phyloP scores from a whole-genome alignment of 805 yeast species.

The Yarrowia deformans region DNA sequence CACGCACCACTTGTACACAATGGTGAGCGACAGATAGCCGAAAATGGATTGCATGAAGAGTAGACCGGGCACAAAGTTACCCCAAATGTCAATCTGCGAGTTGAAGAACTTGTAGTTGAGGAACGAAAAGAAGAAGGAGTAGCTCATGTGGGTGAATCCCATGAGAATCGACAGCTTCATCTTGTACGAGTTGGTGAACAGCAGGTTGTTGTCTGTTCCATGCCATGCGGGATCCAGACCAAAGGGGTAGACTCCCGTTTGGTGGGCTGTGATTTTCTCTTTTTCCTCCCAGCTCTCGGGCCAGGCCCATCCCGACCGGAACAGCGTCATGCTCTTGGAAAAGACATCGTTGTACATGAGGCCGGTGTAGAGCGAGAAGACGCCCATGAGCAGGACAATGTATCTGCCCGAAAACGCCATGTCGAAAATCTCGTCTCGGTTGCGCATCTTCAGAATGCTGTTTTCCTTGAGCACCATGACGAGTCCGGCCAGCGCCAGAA shows the following conservation, averaged over 20 bases:
- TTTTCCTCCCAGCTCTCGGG: constrained; percentile 73
- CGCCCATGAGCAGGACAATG: constrained; percentile 91
- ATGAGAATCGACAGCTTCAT: constrained; percentile 94
- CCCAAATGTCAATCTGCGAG: constrained; percentile 80
- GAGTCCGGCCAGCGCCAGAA: constrained; percentile 75
- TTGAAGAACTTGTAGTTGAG: constrained; percentile 76
- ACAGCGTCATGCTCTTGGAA: constrained; percentile 87
- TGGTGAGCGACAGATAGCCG: constrained; percentile 86
- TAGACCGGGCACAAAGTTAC: constrained; percentile 92
- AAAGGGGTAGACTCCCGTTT: constrained; percentile 71
- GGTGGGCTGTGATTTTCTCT: constrained; percentile 69
- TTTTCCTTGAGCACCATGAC: constrained; percentile 75
- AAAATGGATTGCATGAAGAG: constrained; percentile 96
- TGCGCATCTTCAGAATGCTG: constrained; percentile 62
- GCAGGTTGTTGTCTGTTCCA: constrained; percentile 88
- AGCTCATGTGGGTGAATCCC: constrained; percentile 96
- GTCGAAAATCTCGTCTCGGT: constrained; percentile 90
- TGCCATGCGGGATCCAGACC: constrained; percentile 98
- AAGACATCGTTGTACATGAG: constrained; percentile 91
- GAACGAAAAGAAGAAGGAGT: constrained; percentile 81
- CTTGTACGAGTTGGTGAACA: constrained; percentile 93
- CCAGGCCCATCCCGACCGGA: constrained; percentile 92
- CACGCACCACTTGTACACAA: constrained; percentile 90
- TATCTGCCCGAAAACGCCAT: constrained; percentile 96
- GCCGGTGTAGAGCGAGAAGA: constrained; percentile 94